Evolutionary conservation across 1,139 yeast genomes (phyloP).

Genomic region (Diutina catenulata): DNA sequence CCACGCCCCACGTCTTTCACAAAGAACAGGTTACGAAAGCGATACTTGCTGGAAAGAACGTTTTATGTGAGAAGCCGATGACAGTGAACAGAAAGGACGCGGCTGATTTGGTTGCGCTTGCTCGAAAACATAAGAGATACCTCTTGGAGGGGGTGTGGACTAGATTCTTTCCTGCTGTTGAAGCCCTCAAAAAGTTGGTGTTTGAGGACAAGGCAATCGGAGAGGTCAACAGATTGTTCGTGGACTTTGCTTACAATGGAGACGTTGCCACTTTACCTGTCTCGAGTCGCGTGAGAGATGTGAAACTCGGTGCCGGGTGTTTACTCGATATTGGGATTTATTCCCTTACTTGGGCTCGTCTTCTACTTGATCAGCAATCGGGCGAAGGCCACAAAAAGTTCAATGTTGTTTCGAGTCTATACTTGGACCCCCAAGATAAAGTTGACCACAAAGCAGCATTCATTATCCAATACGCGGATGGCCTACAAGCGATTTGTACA

Average conservation of each 20-base stretch:
- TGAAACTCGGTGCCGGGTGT: constrained; percentile 47
- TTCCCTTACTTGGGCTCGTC: constrained; percentile 36
- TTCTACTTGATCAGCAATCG: constrained; percentile 24
- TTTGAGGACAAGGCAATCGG: constrained; percentile 37
- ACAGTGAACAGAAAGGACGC: constrained; percentile 41
- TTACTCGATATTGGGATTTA: constrained; percentile 51
- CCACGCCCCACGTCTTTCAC: constrained; percentile 49
- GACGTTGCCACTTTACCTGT: constrained; percentile 10
- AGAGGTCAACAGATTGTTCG: constrained; percentile 24
- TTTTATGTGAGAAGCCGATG: constrained; percentile 51
- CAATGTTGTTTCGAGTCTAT: constrained; percentile 19
- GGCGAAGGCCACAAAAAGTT: constrained; percentile 17
- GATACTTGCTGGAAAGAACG: constrained; percentile 41
- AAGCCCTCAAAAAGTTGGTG: constrained; percentile 25
- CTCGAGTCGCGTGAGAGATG: constrained; percentile 28
- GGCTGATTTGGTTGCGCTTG: constrained; percentile 30
- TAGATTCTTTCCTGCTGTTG: constrained; percentile 42
- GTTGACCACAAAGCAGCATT: constrained; percentile 21
- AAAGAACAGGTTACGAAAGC: constrained; percentile 37
- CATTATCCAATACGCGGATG: constrained; percentile 21
- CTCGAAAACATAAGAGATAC: constrained; percentile 32
- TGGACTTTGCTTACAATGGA: constrained; percentile 8
- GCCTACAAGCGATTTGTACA: constrained; percentile 25
- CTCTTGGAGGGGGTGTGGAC: constrained; percentile 64
- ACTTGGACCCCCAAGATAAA: constrained; percentile 14